Percentiles rank a stretch among this genome's conserved stretches.
Conservation (phyloP, 1,284 basidiomycete genomes). For the Sanghuangporus weigelae region DNA sequence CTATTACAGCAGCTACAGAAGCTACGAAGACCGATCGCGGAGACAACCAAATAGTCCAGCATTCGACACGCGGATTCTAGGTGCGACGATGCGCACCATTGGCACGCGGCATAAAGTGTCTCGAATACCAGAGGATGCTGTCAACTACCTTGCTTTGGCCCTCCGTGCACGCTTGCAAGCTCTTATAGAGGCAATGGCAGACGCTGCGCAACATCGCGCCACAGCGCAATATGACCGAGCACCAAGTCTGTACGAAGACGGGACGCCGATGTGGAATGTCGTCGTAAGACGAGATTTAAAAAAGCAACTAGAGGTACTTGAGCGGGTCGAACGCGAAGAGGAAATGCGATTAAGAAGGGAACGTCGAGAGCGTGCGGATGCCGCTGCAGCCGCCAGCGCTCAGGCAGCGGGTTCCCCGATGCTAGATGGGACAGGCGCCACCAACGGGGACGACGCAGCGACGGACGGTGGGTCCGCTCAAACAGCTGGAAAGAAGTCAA, state of each 20-base stretch:
- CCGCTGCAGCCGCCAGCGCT: conserved; percentile 59
- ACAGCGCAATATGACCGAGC: conserved; percentile 67
- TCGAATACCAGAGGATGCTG: conserved; percentile 62
- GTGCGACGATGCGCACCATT: conserved; percentile 57
- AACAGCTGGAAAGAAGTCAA: conserved; percentile 57
- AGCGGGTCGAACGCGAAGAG: conserved; percentile 75
- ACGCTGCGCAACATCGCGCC: conserved; percentile 63
- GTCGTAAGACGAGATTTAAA: conserved; percentile 66
- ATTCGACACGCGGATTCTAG: conserved; percentile 59
- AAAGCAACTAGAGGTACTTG: conserved; percentile 69
- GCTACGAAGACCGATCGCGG: conserved; percentile 66
- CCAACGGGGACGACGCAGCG: conserved; percentile 31
- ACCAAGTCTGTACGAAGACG: conserved; percentile 58
- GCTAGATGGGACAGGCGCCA: conserved; percentile 28
- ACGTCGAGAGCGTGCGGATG: conserved; percentile 66
- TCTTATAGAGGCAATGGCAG: conserved; percentile 64
- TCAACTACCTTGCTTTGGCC: conserved; percentile 75
- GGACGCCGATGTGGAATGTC: conserved; percentile 75
- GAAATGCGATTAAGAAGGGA: conserved; percentile 69
- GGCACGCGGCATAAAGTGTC: conserved; percentile 59
- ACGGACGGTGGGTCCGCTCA: conserved; percentile 27
- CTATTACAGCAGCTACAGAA: conserved; percentile 49
- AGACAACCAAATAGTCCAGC: conserved; percentile 63
- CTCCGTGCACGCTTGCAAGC: conserved; percentile 71
- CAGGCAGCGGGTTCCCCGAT: conserved; percentile 28